A percentile compares a stretch with the other conserved stretches of the same genome.
Conservation (phyloP, 2,329 filamentous ascomycete genomes). For the Pseudopithomyces chartarum region DNA sequence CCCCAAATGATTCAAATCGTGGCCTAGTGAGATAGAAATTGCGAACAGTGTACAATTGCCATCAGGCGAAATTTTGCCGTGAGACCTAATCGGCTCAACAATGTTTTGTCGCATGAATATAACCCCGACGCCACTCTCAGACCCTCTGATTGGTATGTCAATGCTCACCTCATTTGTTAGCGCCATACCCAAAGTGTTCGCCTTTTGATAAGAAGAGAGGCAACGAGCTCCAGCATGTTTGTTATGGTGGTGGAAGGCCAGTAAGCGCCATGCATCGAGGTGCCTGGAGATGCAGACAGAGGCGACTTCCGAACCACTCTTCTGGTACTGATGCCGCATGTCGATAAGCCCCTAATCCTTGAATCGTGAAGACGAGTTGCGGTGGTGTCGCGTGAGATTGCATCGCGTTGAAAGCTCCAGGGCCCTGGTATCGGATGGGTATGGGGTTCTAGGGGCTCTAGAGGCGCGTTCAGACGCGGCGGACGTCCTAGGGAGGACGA, state of each 20-base stretch:
- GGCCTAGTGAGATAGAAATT: too few relatives aligned
- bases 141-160: background rate
- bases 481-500: background rate
- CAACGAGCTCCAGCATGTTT: background rate
- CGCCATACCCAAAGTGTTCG: background rate
- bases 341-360: conserved; percentile 5
- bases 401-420: conserved; percentile 9
- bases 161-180: background rate
- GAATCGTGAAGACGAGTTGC: background rate
- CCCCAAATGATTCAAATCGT: too few relatives aligned
- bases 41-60: too few relatives aligned
- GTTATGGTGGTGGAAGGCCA: background rate
- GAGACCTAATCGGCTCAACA: too few relatives aligned
- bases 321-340: background rate
- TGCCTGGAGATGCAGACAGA: background rate
- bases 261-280: background rate
- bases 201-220: background rate
- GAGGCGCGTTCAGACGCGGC: background rate
- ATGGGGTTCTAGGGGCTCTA: background rate
- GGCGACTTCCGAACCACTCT: conserved; percentile 5
- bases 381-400: conserved; percentile 1
- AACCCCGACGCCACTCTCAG: background rate
- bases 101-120: too few relatives aligned
- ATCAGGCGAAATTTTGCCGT: too few relatives aligned
- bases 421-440: conserved; percentile 12